Evolutionary conservation across 2,329 filamentous ascomycete genomes (phyloP), one percentile per base, ranked within the genome.

Genomic region (Catunica adiposa): DNA sequence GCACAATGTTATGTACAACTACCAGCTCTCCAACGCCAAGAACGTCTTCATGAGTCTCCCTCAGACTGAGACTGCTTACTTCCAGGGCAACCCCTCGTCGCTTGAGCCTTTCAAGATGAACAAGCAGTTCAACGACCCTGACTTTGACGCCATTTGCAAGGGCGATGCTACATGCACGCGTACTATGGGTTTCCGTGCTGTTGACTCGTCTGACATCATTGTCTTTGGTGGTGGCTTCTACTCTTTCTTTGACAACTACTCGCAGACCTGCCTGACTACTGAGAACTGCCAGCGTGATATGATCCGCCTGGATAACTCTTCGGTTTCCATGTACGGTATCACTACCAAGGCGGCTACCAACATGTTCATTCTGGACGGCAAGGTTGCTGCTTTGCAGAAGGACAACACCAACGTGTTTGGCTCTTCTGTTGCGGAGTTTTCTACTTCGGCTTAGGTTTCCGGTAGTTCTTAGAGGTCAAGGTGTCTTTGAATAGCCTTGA

Each of bases 61-160:
- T 63, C 89, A 96, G 71, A 86, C 86, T 2, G 90, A 96, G 71
- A 95, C 89, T 3, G 85, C 89, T 31, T 89, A 86, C 73, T 88
- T 84, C 75, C 86, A 94, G 70, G 78, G 84, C 66, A 89, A 90
- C 71, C 87, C 89, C 3, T 77, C 84, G 61, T 78, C 86, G 1
- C 74, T 77, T 8, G 73, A 77, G 8, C 84, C 82, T 40, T 88
- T 84, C 67, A 71, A 71, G 0, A 69, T 72, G 60, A 79, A 83
- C 62, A 61, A 74, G 17, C 69, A 69, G 5, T 85, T 74, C 63
- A 68, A 67, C 50, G 86, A 90, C 65, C 85, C 89, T 0, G 75
- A 81, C 62, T 95, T 92, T 65, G 69, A 64, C 17, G 63, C 70
- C 1, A 70, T 71, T 50, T 86, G 83, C 69, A 64, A 61, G 58